phyloP scores from a whole-genome alignment of 2,329 filamentous ascomycete species.

The Amauroascus verrucosus region DNA sequence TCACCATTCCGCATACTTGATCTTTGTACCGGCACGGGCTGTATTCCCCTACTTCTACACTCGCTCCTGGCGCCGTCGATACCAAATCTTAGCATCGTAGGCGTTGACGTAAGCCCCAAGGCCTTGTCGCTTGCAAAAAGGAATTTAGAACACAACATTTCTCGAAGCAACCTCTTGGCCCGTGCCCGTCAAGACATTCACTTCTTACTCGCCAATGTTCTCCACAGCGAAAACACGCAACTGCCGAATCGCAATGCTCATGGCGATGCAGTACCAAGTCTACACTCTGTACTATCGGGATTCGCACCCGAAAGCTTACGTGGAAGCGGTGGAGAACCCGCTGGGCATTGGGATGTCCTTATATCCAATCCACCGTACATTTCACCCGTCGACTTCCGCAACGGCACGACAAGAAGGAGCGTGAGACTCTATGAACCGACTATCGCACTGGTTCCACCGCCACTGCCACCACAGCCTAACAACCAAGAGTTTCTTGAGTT shows the following conservation, averaged over 20 bases:
- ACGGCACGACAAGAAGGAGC: constrained; percentile 55
- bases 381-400: constrained; percentile 51
- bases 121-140: constrained; percentile 56
- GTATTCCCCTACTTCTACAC: constrained; percentile 70
- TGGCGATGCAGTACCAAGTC: background rate
- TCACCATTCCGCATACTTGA: constrained; percentile 58
- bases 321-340: background rate
- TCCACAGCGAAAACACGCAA: constrained; percentile 15
- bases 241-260: background rate
- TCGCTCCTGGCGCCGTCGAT: constrained; percentile 44
- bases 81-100: constrained; percentile 45
- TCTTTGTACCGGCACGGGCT: constrained; percentile 83
- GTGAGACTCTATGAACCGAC: constrained; percentile 74
- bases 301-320: background rate
- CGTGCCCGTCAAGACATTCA: constrained; percentile 28
- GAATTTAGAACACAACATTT: constrained; percentile 51
- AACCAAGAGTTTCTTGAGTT: background rate
- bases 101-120: constrained; percentile 59
- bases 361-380: constrained; percentile 91
- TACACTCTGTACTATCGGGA: background rate
- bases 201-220: constrained; percentile 42
- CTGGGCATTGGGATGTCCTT: constrained; percentile 47
- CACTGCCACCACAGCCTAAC: background rate
- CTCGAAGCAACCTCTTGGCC: constrained; percentile 20
- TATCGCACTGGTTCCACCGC: constrained; percentile 61